Percentiles rank a stretch among this genome's conserved stretches.
phyloP scores from a whole-genome alignment of 2,329 filamentous ascomycete genomes.

The Colletotrichum horii region DNA sequence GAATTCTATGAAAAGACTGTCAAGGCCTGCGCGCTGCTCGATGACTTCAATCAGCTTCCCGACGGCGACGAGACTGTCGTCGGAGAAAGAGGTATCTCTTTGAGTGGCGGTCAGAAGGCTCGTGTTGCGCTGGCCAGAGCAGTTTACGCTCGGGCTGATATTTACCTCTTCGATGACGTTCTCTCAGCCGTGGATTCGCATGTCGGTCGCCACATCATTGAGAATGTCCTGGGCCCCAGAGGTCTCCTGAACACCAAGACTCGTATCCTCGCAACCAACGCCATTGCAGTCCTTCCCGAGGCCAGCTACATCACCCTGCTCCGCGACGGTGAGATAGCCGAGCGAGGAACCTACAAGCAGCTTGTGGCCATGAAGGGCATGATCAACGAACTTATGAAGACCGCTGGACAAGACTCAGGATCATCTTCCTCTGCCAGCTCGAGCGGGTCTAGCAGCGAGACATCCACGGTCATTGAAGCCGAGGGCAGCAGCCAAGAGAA shows the following conservation, averaged over 20 bases:
- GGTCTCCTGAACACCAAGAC: slow-evolving; percentile 87
- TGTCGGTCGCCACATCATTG: slow-evolving; percentile 92
- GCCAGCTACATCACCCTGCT: slow-evolving; percentile 89
- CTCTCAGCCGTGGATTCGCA: slow-evolving; percentile 98
- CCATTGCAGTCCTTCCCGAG: slow-evolving; percentile 87
- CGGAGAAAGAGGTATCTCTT: slow-evolving; percentile 92
- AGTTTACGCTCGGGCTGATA: slow-evolving; percentile 95
- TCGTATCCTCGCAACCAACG: slow-evolving; percentile 91
- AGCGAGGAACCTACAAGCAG: slow-evolving; percentile 89
- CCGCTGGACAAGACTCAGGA: slow-evolving; percentile 59
- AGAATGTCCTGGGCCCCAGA: slow-evolving; percentile 86
- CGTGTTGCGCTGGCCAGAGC: slow-evolving; percentile 90
- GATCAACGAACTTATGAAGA: slow-evolving; percentile 82
- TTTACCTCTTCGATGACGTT: slow-evolving; percentile 93
- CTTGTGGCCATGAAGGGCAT: slow-evolving; percentile 93
- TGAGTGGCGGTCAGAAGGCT: slow-evolving; percentile 96
- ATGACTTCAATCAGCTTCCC: slow-evolving; percentile 90
- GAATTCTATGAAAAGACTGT: slow-evolving; percentile 94
- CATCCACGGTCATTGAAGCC: slow-evolving; percentile 61
- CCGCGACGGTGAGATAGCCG: slow-evolving; percentile 80
- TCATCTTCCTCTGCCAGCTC: slow-evolving; percentile 48
- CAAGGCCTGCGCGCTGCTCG: slow-evolving; percentile 85
- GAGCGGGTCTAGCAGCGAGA: slow-evolving; percentile 57
- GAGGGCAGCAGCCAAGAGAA: slow-evolving; percentile 58
- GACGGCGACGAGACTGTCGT: slow-evolving; percentile 98